Evolutionary conservation across 768 basidiomycete species (phyloP).

Genomic region (Panus rudis): DNA sequence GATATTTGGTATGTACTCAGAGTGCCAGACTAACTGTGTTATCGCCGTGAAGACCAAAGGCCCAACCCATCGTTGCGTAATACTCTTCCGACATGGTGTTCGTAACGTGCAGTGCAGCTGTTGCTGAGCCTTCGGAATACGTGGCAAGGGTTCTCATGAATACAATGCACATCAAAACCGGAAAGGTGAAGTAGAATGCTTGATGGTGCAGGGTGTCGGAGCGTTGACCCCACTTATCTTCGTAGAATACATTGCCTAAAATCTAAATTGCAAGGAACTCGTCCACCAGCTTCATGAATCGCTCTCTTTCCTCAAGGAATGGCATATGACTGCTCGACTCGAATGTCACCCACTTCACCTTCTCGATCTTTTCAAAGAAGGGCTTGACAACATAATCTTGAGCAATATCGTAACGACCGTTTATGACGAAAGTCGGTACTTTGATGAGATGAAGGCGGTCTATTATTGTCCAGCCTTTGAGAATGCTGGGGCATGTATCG

Average conservation of each 20-base stretch:
- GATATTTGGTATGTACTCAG: constrained; percentile 4
- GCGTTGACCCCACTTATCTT: too few species aligned
- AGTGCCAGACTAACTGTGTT: too few species aligned
- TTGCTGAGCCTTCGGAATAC: too few species aligned
- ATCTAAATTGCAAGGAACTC: too few species aligned
- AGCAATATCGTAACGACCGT: constrained; percentile 24
- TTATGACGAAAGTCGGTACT: constrained; percentile 23
- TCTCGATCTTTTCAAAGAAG: constrained; percentile 18
- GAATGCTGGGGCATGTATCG: constrained; percentile 9
- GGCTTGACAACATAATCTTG: constrained; percentile 21
- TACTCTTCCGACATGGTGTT: constrained; percentile 37
- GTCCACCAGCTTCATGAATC: constrained; percentile 17
- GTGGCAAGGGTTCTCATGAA: too few species aligned
- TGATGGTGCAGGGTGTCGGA: too few species aligned
- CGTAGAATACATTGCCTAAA: too few species aligned
- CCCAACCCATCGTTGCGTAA: constrained; percentile 21
- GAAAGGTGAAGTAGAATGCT: too few species aligned
- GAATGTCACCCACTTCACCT: constrained; percentile 25
- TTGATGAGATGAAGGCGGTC: constrained; percentile 20
- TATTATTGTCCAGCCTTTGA: constrained; percentile 22
- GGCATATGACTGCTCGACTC: constrained; percentile 25
- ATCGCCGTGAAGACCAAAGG: constrained; percentile 7
- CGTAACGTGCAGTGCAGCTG: too few species aligned
- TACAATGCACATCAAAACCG: too few species aligned
- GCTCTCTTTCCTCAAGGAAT: constrained; percentile 24